Conservation (phyloP, 2,329 filamentous ascomycete species). For the Aspergillus transmontanensis region DNA sequence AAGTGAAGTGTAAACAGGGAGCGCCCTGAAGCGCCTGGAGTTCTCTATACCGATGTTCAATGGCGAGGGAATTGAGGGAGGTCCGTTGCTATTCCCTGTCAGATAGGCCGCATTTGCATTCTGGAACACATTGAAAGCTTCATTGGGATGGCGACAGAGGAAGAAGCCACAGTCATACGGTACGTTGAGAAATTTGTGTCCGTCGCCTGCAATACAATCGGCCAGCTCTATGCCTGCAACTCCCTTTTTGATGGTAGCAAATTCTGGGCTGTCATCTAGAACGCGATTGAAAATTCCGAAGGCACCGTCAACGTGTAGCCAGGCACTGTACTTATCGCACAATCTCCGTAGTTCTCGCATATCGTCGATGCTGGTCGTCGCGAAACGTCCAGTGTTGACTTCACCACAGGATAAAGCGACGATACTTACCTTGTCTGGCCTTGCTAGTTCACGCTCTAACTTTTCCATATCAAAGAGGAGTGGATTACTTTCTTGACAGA, state of each 20-base stretch:
- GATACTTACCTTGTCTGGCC: constrained; percentile 65
- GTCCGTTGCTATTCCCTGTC: constrained; percentile 36
- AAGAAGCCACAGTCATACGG: constrained; percentile 94
- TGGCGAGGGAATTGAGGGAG: constrained; percentile 68
- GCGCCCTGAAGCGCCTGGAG: constrained; percentile 82
- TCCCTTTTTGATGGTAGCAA: constrained; percentile 53
- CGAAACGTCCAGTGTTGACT: constrained; percentile 86
- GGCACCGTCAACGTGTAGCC: constrained; percentile 89
- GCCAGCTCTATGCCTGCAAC: constrained; percentile 73
- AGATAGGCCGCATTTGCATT: constrained; percentile 89
- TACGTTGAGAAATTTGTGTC: constrained; percentile 91
- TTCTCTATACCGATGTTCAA: constrained; percentile 89
- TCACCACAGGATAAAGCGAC: constrained; percentile 83
- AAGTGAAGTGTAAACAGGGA: constrained; percentile 85
- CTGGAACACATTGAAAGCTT: constrained; percentile 68
- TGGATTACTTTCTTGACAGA: constrained; percentile 54
- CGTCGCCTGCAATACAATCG: constrained; percentile 84
- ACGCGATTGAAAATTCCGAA: constrained; percentile 81
- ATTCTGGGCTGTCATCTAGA: constrained; percentile 61
- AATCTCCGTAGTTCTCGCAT: constrained; percentile 65
- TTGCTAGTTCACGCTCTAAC: constrained; percentile 63
- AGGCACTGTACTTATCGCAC: constrained; percentile 73
- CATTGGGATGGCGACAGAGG: constrained; percentile 66
- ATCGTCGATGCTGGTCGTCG: constrained; percentile 60
- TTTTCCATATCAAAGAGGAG: constrained; percentile 70